A percentile compares a stretch with the other conserved stretches of the same genome.
Conservation (phyloP, 2,329 filamentous ascomycete genomes). For the Arachnopeziza araneosa region DNA sequence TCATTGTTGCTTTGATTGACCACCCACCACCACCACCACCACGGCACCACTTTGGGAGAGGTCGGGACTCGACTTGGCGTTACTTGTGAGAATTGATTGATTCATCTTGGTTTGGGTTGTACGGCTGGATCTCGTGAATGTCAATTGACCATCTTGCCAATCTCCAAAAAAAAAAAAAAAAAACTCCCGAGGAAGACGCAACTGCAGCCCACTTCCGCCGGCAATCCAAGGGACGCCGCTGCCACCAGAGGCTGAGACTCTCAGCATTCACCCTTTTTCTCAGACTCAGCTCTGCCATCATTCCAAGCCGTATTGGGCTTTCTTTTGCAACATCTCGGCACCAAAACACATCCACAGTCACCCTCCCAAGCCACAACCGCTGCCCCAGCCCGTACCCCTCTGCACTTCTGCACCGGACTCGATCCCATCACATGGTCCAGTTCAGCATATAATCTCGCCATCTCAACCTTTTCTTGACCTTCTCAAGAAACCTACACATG, state of each 20-base stretch:
- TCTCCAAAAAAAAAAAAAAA: neutral
- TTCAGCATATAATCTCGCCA: slow-evolving; percentile 1
- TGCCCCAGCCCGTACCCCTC: neutral
- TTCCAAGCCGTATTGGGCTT: neutral
- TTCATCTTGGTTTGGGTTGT: slow-evolving; percentile 11
- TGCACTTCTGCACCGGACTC: neutral
- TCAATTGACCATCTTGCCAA: slow-evolving; percentile 4
- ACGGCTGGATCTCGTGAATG: slow-evolving; percentile 29
- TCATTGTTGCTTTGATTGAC: neutral
- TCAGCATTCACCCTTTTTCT: neutral
- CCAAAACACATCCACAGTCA: neutral
- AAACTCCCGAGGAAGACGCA: neutral
- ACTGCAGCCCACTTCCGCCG: slow-evolving; percentile 7
- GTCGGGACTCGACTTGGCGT: slow-evolving; percentile 1
- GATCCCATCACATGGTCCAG: neutral
- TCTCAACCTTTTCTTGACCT: neutral
- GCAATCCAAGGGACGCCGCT: neutral
- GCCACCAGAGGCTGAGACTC: neutral
- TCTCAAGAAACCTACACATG: slow-evolving; percentile 15
- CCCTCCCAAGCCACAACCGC: neutral
- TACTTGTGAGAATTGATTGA: neutral
- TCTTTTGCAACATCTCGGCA: neutral
- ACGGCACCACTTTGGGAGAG: neutral
- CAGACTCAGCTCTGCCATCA: neutral
- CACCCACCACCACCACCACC: neutral